These are phyloP conservation scores for Herpotrichia juniperi DNA, from an alignment of 2,329 filamentous ascomycete genomes.

Conservation along the genomic window DNA sequence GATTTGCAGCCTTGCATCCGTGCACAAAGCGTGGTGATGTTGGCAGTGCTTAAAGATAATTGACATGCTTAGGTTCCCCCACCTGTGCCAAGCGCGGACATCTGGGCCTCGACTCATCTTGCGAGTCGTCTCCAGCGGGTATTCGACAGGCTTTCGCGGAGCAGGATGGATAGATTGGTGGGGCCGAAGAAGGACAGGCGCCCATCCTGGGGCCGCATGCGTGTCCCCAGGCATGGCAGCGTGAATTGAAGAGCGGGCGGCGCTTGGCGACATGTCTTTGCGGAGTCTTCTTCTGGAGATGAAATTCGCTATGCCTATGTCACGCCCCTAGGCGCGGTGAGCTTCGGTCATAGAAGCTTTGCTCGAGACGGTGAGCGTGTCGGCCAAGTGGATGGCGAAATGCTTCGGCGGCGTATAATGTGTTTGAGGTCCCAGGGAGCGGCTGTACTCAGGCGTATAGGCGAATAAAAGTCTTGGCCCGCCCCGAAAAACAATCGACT, in stretches of 20 bases:
- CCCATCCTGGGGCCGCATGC: not conserved
- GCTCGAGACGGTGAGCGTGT: constrained; percentile 34
- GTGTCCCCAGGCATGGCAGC: constrained; percentile 20
- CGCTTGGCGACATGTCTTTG: constrained; percentile 31
- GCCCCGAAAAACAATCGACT: constrained; percentile 20
- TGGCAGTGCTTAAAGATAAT: not conserved
- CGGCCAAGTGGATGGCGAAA: constrained; percentile 25
- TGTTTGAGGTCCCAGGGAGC: constrained; percentile 9
- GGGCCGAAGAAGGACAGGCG: not conserved
- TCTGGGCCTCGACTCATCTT: constrained; percentile 11
- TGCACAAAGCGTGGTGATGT: constrained; percentile 13
- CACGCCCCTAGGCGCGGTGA: constrained; percentile 26
- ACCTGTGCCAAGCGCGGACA: constrained; percentile 4
- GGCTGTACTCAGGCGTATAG: constrained; percentile 20
- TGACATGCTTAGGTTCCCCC: constrained; percentile 1
- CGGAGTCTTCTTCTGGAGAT: constrained; percentile 15
- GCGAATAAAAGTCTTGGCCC: constrained; percentile 20
- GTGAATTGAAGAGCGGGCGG: constrained; percentile 13
- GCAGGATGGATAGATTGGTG: not conserved
- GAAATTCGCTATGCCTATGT: not conserved
- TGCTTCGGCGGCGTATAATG: constrained; percentile 24
- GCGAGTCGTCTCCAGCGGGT: constrained; percentile 10
- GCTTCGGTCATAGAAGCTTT: constrained; percentile 39
- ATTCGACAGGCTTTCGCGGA: not conserved
- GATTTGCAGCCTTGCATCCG: constrained; percentile 5